Conservation (phyloP, 176 grass and related monocot genomes). For the Olyra latifolia region DNA sequence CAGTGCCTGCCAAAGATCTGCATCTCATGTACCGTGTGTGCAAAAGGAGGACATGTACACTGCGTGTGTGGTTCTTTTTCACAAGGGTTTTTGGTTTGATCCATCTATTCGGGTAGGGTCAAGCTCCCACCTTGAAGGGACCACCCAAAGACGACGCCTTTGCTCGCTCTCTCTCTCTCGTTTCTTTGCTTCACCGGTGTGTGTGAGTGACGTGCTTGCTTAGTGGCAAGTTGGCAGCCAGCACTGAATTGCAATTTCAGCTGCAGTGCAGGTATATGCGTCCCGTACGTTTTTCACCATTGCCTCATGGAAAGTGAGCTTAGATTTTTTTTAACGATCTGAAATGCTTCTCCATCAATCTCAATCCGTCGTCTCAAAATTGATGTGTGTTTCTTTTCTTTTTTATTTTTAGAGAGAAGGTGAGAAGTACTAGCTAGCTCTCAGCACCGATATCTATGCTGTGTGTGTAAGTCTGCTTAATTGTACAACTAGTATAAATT, state of each 20-base stretch:
- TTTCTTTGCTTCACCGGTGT: background rate
- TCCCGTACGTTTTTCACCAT: background rate
- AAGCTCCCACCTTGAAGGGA: slow-evolving; percentile 31
- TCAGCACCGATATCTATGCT: background rate
- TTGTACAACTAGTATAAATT: background rate
- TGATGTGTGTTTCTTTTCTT: background rate
- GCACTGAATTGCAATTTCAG: slow-evolving; percentile 21
- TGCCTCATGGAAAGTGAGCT: background rate
- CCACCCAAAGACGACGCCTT: background rate
- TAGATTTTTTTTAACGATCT: background rate
- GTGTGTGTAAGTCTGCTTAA: background rate
- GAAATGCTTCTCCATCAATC: background rate
- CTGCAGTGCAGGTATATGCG: background rate
- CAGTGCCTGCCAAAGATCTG: background rate
- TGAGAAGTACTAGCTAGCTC: background rate
- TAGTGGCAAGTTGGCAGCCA: slow-evolving; percentile 43
- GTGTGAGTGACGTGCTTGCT: background rate
- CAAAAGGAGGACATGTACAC: slow-evolving; percentile 8
- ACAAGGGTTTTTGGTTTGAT: slow-evolving; percentile 27
- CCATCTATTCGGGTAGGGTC: slow-evolving; percentile 33
- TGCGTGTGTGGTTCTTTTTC: slow-evolving; percentile 6
- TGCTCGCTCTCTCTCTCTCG: no score
- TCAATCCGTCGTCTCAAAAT: background rate
- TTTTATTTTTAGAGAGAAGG: background rate
- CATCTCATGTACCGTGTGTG: background rate